Evolutionary conservation across 176 grass and related monocot genomes (phyloP).

Genomic region (Phyllostachys edulis): DNA sequence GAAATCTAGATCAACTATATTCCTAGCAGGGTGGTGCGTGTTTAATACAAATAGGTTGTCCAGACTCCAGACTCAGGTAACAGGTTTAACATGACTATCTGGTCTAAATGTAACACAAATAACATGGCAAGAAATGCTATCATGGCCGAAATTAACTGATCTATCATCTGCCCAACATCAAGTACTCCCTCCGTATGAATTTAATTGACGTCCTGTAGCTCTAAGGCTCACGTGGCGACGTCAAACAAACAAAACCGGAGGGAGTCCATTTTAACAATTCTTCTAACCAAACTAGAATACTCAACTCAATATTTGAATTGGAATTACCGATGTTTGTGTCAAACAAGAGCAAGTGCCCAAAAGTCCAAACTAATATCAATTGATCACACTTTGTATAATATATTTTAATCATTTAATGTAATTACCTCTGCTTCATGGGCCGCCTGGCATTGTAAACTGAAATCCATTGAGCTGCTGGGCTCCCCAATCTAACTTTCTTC

Average conservation of each 20-base stretch:
- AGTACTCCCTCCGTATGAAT: too few relatives aligned
- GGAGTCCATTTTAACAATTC: background rate
- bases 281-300: background rate
- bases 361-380: constrained; percentile 12
- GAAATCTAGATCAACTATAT: constrained; percentile 3
- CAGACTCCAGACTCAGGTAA: background rate
- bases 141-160: background rate
- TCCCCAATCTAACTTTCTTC: constrained; percentile 92
- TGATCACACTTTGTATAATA: constrained; percentile 11
- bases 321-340: background rate
- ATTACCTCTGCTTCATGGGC: constrained; percentile 94
- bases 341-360: background rate
- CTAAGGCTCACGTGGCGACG: too few relatives aligned
- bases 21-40: background rate
- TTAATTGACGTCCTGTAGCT: too few relatives aligned
- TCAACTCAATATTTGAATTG: background rate
- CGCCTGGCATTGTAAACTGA: constrained; percentile 89
- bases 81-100: constrained; percentile 3
- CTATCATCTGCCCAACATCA: background rate
- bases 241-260: too few relatives aligned
- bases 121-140: background rate
- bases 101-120: background rate
- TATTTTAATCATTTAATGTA: constrained; percentile 26
- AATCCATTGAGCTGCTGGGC: constrained; percentile 83
- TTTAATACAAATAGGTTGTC: background rate